These are phyloP conservation scores for Biscutella laevigata DNA, from an alignment of 441 rosid genomes.

Conservation along the genomic window DNA sequence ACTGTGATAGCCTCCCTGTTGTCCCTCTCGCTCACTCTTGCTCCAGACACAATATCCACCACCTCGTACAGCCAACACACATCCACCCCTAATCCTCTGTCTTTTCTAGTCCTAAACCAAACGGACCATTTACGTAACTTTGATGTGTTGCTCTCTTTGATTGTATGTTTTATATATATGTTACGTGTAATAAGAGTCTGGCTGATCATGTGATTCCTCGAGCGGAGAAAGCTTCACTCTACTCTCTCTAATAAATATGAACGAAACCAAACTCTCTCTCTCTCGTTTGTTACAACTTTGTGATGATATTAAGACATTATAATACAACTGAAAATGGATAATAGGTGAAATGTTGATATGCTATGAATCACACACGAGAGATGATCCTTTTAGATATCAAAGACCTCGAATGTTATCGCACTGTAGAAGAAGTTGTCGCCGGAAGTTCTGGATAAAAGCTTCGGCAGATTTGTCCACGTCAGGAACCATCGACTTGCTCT, in stretches of 20 bases:
- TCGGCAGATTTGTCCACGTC: constrained; percentile 71
- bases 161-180: background rate
- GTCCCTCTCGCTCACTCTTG: constrained; percentile 65
- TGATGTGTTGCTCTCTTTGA: background rate
- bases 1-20: constrained; percentile 73
- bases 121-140: background rate
- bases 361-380: background rate
- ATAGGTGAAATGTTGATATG: background rate
- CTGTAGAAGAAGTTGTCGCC: constrained; percentile 57
- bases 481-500: constrained; percentile 13
- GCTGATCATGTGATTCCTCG: constrained; percentile 12
- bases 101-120: background rate
- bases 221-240: constrained; percentile 3
- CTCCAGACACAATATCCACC: constrained; percentile 42
- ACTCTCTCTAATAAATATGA: background rate
- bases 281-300: background rate
- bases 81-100: constrained; percentile 32
- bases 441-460: constrained; percentile 73
- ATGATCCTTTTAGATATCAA: background rate
- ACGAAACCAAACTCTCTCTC: constrained; percentile 2
- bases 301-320: background rate
- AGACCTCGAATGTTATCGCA: constrained; percentile 15
- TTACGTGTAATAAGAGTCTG: constrained; percentile 9
- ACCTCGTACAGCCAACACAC: constrained; percentile 34
- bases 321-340: background rate